phyloP scores from a whole-genome alignment of 441 rosid genomes.

The Hura crepitans region DNA sequence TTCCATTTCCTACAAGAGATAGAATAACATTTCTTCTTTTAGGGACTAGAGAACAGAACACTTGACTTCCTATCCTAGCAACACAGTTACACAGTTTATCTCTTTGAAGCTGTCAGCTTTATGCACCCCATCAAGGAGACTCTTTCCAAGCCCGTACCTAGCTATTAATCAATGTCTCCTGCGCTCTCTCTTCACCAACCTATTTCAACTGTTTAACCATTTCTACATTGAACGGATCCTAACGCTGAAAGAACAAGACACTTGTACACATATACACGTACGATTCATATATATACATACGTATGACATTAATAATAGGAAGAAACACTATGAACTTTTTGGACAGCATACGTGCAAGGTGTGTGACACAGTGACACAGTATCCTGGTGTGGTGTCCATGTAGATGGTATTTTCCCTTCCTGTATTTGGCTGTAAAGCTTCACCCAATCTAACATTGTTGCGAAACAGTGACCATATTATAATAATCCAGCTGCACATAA shows the following conservation, averaged over 20 bases:
- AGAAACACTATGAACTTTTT: background rate
- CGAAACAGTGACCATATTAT: slow-evolving; percentile 11
- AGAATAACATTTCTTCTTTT: too few species aligned
- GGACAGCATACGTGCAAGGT: background rate
- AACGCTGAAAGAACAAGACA: background rate
- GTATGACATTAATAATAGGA: too few species aligned
- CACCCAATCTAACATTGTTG: slow-evolving; percentile 10
- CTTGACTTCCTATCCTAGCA: slow-evolving; percentile 16
- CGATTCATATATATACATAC: background rate
- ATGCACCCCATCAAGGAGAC: slow-evolving; percentile 25
- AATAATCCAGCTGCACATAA: slow-evolving; percentile 29
- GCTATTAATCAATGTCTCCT: slow-evolving; percentile 24
- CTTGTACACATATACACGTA: background rate
- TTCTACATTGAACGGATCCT: slow-evolving; percentile 1
- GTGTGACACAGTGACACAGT: background rate
- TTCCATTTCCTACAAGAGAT: background rate
- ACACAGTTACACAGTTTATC: too few species aligned
- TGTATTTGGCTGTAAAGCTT: background rate
- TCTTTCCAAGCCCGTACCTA: slow-evolving; percentile 20
- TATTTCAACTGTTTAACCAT: slow-evolving; percentile 8
- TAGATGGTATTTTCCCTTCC: background rate
- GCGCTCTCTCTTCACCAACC: slow-evolving; percentile 6
- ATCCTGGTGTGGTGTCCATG: slow-evolving; percentile 16
- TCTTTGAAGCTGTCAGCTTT: slow-evolving; percentile 33
- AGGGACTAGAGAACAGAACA: slow-evolving; percentile 15